Evolutionary conservation across 2,329 filamentous ascomycete species (phyloP), one percentile per base, ranked within the genome.

Genomic region (Aphanoascus verrucosus): DNA sequence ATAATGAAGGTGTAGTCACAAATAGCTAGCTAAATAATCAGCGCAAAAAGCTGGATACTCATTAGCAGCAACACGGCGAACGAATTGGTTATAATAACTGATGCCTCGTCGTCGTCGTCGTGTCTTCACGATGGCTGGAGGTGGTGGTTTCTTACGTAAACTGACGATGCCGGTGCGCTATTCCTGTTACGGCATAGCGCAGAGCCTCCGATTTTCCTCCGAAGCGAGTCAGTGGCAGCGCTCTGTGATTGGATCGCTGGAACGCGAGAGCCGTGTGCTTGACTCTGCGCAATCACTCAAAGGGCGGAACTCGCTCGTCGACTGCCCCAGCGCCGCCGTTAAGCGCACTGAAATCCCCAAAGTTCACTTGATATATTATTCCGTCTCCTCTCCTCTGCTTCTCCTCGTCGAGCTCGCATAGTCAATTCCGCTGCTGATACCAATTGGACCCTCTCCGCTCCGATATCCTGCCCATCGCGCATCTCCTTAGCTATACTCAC

Each of bases 121-220:
- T 14, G 37, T n/a, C n/a, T n/a, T n/a, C n/a, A 6, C 5, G 37
- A 11, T 17, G 14, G n/a, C 15, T 11, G 19, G 9, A 37, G 42
- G 37, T 20, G 34, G 48, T 42, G 5, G 11, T 34, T 8, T 5
- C 4, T 9, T 5, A 7, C 37, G 11, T 45, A 9, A 19, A 38
- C 17, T 49, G 43, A 51, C 2, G 20, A 14, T 35, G 28, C 15
- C 15, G n/a, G 3, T 14, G 14, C 12, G 15, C 32, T 17, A 38
- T 38, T 32, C 20, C 32, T 1, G 3, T 28, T 44, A 7, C 2
- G 6, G 31, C 4, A n/a, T 45, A 45, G 49, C 17, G 11, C 4
- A 9, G 2, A 9, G 17, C n/a, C 51, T 42, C 51, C 51, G 51
- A 49, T 53, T 41, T 53, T 53, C 35, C 51, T 43, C 51, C 51